Evolutionary conservation across 495 filamentous ascomycete species (phyloP), one percentile per base, ranked within the genome.

Genomic region (Trichoderma parareesei): DNA sequence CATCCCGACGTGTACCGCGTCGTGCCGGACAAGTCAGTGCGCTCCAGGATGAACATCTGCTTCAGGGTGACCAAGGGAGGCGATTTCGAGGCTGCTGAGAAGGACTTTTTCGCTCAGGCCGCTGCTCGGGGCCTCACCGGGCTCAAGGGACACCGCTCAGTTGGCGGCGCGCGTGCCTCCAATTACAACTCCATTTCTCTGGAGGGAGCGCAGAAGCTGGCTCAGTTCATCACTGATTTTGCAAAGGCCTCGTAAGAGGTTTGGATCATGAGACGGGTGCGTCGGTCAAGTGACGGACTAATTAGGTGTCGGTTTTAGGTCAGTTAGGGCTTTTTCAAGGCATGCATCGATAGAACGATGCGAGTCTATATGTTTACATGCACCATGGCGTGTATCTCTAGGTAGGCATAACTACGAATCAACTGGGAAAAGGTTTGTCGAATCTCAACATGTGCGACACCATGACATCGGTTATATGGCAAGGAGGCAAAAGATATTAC

Each of bases 31-130:
- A 86, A 84, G 73, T 75, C 72, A 59, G 84, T 84, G 14, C 84
- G 91, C 48, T 90, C 87, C 67, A 76, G 90, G 37, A 93, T 94
- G 88, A 94, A 95, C 73, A 85, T 93, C 60, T 93, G 90, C 77
- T 91, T 91, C 77, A 80, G 90, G 13, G 81, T 91, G 7, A 74
- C 64, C 44, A 76, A 77, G 70, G 74, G 73, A 67, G 59, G 65
- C 64, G 53, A 67, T 61, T 40, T 63, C 48, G 70, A 72, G 20
- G 77, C 75, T 5, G 63, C 70, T 8, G 89, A 95, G 76, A 88
- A 89, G 72, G 77, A 72, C 37, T 94, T 94, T 72, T 72, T 93
- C 43, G 78, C 82, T 38, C 87, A 87, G 14, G 87, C 87, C 27
- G 79, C 82, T 65, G 76, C 81, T 65, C 74, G 74, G 60, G 79